phyloP scores from a whole-genome alignment of 306 rosid species.

The Fragaria ananassa region DNA sequence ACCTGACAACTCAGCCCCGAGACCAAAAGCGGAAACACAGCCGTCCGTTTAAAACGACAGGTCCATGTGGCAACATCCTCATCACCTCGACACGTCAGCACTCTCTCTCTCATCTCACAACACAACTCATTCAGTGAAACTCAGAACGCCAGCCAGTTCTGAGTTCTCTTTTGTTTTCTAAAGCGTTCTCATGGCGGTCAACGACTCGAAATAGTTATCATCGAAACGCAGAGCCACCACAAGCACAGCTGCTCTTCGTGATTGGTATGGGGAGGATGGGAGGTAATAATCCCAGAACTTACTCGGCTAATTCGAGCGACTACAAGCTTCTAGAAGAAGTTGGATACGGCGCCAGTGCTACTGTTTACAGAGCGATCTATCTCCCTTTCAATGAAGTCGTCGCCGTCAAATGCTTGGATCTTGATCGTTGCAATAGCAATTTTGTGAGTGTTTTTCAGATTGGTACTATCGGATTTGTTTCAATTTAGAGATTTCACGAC shows the following conservation, averaged over 20 bases:
- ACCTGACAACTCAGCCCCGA: not conserved
- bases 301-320: conserved; percentile 57
- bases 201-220: conserved; percentile 29
- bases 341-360: conserved; percentile 96
- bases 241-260: not conserved
- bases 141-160: not conserved
- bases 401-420: conserved; percentile 94
- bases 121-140: not conserved
- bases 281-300: conserved; percentile 32
- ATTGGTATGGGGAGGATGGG: conserved; percentile 50
- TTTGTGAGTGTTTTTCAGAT: conserved; percentile 38
- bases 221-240: conserved; percentile 4
- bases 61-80: conserved; percentile 29
- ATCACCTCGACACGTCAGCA: conserved; percentile 37
- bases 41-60: not conserved
- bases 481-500: not conserved
- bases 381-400: conserved; percentile 77
- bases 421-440: conserved; percentile 91
- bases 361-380: conserved; percentile 82
- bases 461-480: not conserved
- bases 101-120: not conserved
- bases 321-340: conserved; percentile 94
- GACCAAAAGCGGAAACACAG: not conserved
- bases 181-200: conserved; percentile 50
- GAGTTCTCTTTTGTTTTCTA: not conserved